Conservation (phyloP, 75 land plant genomes). For the Cunninghamia lanceolata region DNA sequence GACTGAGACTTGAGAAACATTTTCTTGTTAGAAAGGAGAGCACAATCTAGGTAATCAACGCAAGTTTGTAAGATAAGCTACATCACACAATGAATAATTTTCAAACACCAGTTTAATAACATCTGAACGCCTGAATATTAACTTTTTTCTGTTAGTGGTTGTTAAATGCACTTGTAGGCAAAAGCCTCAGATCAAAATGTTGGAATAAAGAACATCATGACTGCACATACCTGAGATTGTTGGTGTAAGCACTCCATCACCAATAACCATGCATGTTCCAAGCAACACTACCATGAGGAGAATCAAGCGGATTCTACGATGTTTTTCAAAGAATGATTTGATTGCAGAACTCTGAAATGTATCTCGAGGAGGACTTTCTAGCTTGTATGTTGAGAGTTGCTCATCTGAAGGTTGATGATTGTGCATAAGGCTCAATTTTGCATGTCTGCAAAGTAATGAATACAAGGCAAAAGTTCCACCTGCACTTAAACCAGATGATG, state of each 20-base stretch:
- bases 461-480: slow-evolving; percentile 77
- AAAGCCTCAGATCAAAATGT: neutral
- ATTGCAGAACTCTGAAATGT: slow-evolving; percentile 23
- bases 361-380: slow-evolving; percentile 10
- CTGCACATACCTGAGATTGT: slow-evolving; percentile 60
- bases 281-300: slow-evolving; percentile 52
- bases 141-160: neutral
- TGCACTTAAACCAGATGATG: slow-evolving; percentile 3
- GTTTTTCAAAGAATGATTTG: slow-evolving; percentile 49
- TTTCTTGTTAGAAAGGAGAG: neutral
- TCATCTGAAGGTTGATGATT: slow-evolving; percentile 24
- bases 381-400: slow-evolving; percentile 27
- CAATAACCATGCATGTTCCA: slow-evolving; percentile 72
- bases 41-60: neutral
- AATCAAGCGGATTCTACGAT: slow-evolving; percentile 20
- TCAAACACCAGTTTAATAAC: neutral
- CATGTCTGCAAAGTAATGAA: slow-evolving; percentile 50
- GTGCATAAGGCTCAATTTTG: slow-evolving; percentile 37
- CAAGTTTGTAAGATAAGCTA: neutral
- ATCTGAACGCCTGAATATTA: neutral
- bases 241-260: slow-evolving; percentile 75
- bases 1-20: neutral
- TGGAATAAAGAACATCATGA: neutral
- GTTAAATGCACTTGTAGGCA: neutral
- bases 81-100: neutral